Conservation (phyloP, 1,139 yeast genomes). For the Nakaseomyces delphensis region DNA sequence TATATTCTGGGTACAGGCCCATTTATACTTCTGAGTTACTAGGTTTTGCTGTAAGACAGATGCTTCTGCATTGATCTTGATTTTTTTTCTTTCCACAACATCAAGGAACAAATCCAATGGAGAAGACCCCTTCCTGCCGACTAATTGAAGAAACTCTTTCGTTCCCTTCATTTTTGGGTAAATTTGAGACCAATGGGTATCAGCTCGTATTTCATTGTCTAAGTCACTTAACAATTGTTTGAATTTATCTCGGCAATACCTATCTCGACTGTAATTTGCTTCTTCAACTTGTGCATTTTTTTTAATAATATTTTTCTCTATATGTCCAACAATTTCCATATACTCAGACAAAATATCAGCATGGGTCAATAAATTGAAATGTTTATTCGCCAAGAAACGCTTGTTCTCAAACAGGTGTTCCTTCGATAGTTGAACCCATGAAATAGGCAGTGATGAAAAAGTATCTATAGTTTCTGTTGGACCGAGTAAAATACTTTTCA, state of each 20-base stretch:
- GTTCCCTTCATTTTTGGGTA: slow-evolving; percentile 47
- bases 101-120: slow-evolving; percentile 78
- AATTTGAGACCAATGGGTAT: slow-evolving; percentile 53
- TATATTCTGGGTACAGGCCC: slow-evolving; percentile 15
- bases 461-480: slow-evolving; percentile 9
- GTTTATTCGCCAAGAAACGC: slow-evolving; percentile 51
- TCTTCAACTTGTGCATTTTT: slow-evolving; percentile 35
- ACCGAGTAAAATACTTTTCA: slow-evolving; percentile 21
- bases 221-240: slow-evolving; percentile 38
- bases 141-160: slow-evolving; percentile 47
- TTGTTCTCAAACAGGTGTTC: slow-evolving; percentile 43
- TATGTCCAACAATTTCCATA: slow-evolving; percentile 36
- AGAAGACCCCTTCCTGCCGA: slow-evolving; percentile 75
- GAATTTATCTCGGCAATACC: slow-evolving; percentile 58
- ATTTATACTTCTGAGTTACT: slow-evolving; percentile 30
- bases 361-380: slow-evolving; percentile 44
- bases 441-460: slow-evolving; percentile 5
- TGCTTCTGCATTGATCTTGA: slow-evolving; percentile 47
- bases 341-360: slow-evolving; percentile 50
- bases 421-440: slow-evolving; percentile 25
- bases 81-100: slow-evolving; percentile 52
- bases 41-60: slow-evolving; percentile 51
- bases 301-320: slow-evolving; percentile 27
- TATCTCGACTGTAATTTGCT: slow-evolving; percentile 45
- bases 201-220: slow-evolving; percentile 37